Base-by-base conservation (phyloP, 2,329 filamentous ascomycete genomes). In the Whalleya microplaca region DNA sequence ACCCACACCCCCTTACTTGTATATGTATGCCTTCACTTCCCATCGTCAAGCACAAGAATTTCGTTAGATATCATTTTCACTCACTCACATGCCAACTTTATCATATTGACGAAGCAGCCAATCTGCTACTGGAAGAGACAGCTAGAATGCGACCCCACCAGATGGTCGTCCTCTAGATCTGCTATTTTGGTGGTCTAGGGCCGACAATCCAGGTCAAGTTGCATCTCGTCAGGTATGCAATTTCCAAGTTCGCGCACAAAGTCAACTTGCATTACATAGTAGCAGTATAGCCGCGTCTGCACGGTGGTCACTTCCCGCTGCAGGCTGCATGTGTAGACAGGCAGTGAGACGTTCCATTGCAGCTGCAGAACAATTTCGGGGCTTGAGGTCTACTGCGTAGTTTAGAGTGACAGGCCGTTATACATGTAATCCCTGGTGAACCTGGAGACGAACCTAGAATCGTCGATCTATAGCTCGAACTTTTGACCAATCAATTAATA, bases 401-500 rank as follows among this genome's bases (percentile, higher is more conserved):
- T 27, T 37, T 12, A 37, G 10, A 37, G 32, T 16, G 32, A 37
- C 32, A 37, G 32, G 32, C n/a, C 32, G 8, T 37, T 12, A 3
- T 3, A 3, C 14, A n/a, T 12, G 32, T 37, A 7, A 3, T 37
- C 8, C 32, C 32, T 14, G 14, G 10, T 37, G 14, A 45, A 45
- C 32, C 42, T n/a, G 18, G 40, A 51, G 56, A 59, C 53, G 47
- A 55, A 41, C 48, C 43, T 45, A 54, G 57, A 58, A 56, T 53
- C 53, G 50, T 52, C 43, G 60, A 63, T 63, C 53, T 63, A 45
- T 37, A 21, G 57, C 48, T 48, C 44, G 45, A 53, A 50, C 10
- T 47, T 41, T n/a, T 42, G 43, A 16, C 60, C 60, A 63, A 63
- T 63, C 58, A 53, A 58, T 46, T 63, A 56, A 63, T 56, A 63